Base-by-base conservation (phyloP, 805 yeast species). In the Ogataea wickerhamii region DNA sequence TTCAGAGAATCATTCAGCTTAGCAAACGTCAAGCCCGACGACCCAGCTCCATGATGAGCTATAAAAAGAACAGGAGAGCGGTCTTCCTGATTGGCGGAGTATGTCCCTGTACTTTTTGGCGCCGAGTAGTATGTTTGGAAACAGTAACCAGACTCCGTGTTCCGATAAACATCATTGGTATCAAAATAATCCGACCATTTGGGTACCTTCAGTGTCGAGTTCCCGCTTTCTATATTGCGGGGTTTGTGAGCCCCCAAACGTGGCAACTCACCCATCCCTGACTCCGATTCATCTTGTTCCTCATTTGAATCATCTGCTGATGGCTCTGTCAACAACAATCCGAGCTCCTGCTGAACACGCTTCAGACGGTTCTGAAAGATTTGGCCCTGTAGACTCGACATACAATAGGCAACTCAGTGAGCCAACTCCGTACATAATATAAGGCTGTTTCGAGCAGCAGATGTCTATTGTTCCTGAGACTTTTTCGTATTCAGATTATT, bases 11-110 rank as follows among this genome's bases (percentile, higher is more conserved):
- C 56, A 2, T 74, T 60, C 18, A 87, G 51, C 18, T 66, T 56
- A 1, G 86, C 84, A 64, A 85, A 93, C 1, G 96, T 72, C 63
- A 86, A 64, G 0, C 83, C 87, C 2, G 86, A 76, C 0, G 97
- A 88, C 0, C 98, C 98, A 1, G 96, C 97, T 2, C 99, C 99
- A 60, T 93, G 99, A 47, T 87, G 93, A 48, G 80, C 78, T 2
- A 93, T 63, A 49, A 85, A 78, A 1, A 87, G 51, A 0, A 64
- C 55, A 4, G 94, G 87, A 0, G 67, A 55, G 3, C 10, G n/a
- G 0, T 54, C 51, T 1, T 51, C 43, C 0, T 49, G 37, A 6
- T 30, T 24, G 4, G 14, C 27, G 7, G 37, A 25, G 4, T 28
- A 34, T 6, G 34, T n/a, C 11, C 6, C n/a, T 7, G 35, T 29